phyloP scores from a whole-genome alignment of 129 eudicot genomes.

The Escallonia herrerae region DNA sequence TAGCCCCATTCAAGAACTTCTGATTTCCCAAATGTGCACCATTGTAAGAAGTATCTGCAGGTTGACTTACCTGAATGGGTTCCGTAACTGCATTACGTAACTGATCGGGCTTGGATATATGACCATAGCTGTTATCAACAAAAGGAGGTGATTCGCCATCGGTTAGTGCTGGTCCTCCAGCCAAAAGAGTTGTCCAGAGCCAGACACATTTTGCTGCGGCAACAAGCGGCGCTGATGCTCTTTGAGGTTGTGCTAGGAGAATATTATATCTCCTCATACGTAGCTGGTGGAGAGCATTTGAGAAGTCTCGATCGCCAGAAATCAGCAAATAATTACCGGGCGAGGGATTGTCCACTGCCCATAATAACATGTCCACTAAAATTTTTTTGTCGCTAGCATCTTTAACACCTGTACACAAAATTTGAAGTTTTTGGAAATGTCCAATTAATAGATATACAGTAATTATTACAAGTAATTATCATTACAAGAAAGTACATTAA shows the following conservation, averaged over 20 bases:
- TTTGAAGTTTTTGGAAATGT: not conserved
- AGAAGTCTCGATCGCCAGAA: slow-evolving; percentile 96
- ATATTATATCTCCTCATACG: slow-evolving; percentile 94
- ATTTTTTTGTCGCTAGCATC: slow-evolving; percentile 98
- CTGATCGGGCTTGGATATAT: slow-evolving; percentile 15
- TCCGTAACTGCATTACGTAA: slow-evolving; percentile 37
- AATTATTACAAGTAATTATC: not conserved
- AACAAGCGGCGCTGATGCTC: slow-evolving; percentile 68
- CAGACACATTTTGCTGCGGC: slow-evolving; percentile 96
- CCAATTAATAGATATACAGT: not conserved
- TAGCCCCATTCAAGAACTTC: slow-evolving; percentile 45
- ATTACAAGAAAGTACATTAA: no score
- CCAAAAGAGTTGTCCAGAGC: slow-evolving; percentile 84
- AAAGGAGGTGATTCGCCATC: slow-evolving; percentile 41
- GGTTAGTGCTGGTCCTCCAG: slow-evolving; percentile 73
- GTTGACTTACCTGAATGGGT: slow-evolving; percentile 32
- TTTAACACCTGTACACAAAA: slow-evolving; percentile 53
- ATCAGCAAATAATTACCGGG: slow-evolving; percentile 84
- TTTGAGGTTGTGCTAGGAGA: slow-evolving; percentile 89
- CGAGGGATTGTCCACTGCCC: slow-evolving; percentile 99
- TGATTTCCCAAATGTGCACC: slow-evolving; percentile 38
- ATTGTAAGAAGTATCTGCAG: slow-evolving; percentile 31
- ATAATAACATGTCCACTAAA: slow-evolving; percentile 93
- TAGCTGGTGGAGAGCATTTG: slow-evolving; percentile 89
- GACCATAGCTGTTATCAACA: slow-evolving; percentile 28